Base-by-base conservation (phyloP, 257 asterid species). In the Linderniella brevidens region DNA sequence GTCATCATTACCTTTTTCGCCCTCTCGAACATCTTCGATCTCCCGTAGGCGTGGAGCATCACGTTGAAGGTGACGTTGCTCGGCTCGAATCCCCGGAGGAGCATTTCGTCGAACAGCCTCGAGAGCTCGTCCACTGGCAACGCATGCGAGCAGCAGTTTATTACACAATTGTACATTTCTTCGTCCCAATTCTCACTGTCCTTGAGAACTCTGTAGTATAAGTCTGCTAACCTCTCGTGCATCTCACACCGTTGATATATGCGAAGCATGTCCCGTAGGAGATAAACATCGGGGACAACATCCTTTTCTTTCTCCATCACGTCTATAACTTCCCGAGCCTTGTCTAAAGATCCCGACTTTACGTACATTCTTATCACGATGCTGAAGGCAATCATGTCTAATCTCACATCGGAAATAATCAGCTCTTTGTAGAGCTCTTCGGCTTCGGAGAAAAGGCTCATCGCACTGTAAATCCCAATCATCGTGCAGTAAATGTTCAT, bases 111-210 rank as follows among this genome's bases (percentile, higher is more conserved):
- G 16, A 87, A 80, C 25, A 83, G 74, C 75, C 76, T 78, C 0
- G 93, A 67, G 12, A 87, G 92, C 55, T 87, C 97, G 58, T 87
- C 97, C 29, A 87, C 90, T 16, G 93, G 93, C 65, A 87, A 59
- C 18, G 88, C 93, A 36, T 68, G 60, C 9, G 95, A 81, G 41
- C 97, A 87, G 58, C 95, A 87, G 69, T 80, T 83, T 65, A 87
- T 75, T 20, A 80, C 78, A 49, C 93, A 87, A 57, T 75, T 87
- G 68, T 83, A 87, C 97, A 87, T 75, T 63, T 87, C 86, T 69
- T 83, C 79, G 58, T 87, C 93, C 95, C 93, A 80, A 29, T 62
- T 58, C 48, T 59, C 67, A 46, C 69, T 68, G 16, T 65, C 65
- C 70, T 74, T 87, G 78, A 72, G 51, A 58, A 71, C 68, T 69